Base-by-base conservation (phyloP, 805 yeast genomes). In the Sungouiella thailandica region DNA sequence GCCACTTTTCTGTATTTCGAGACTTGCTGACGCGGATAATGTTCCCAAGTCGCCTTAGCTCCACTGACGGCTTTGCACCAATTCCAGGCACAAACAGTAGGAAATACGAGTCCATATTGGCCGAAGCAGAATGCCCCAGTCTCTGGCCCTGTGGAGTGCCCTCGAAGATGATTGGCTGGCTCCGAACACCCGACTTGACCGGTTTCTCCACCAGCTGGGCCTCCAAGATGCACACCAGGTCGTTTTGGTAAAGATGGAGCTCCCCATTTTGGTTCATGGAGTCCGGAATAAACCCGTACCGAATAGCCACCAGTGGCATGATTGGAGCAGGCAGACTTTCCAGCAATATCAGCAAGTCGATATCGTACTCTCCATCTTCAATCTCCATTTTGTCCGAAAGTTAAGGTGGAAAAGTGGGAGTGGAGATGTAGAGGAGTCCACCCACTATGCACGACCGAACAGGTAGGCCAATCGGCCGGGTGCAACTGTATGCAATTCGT, bases 351-450 rank as follows among this genome's bases (percentile, higher is more conserved):
- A 58, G 48, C 28, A 64, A 43, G 36, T 65, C 71, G 24, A 66
- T 55, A 17, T 62, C 70, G 46, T 66, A 66, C 41, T 66, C 72
- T 12, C 72, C 72, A 46, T 66, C 70, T 12, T 63, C 53, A 24
- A 60, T 39, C n/a, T 49, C 44, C 65, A 59, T 59, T 24, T 13
- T 19, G 22, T n/a, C n/a, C n/a, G n/a, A n/a, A n/a, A n/a, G n/a
- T n/a, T n/a, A n/a, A n/a, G n/a, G n/a, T n/a, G n/a, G n/a, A n/a
- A n/a, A n/a, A n/a, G n/a, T n/a, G n/a, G n/a, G n/a, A n/a, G n/a
- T n/a, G n/a, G n/a, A n/a, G n/a, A n/a, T n/a, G n/a, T n/a, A n/a
- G n/a, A n/a, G n/a, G n/a, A n/a, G n/a, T n/a, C n/a, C n/a, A n/a
- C n/a, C n/a, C n/a, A n/a, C n/a, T n/a, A n/a, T n/a, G n/a, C n/a